phyloP scores from a whole-genome alignment of 495 filamentous ascomycete genomes.

The Hypoxylon rickii region DNA sequence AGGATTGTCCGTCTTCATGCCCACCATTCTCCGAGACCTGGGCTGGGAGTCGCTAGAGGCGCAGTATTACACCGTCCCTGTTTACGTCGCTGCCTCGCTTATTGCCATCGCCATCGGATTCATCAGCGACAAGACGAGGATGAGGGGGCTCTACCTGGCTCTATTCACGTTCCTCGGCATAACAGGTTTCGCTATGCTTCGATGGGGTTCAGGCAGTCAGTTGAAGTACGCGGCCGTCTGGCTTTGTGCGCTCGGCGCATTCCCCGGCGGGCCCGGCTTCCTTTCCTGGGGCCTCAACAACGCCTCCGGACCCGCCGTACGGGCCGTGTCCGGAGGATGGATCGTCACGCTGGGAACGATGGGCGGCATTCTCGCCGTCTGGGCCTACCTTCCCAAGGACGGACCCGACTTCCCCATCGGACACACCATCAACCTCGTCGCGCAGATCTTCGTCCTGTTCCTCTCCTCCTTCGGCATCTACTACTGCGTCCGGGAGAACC shows the following conservation, averaged over 20 bases:
- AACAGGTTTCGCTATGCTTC: conserved; percentile 47
- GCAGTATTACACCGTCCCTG: conserved; percentile 57
- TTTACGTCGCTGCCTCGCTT: conserved; percentile 57
- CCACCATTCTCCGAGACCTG: conserved; percentile 53
- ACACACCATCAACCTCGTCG: conserved; percentile 63
- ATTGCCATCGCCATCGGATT: conserved; percentile 63
- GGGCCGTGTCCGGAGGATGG: conserved; percentile 58
- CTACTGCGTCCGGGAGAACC: conserved; percentile 60
- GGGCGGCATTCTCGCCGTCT: conserved; percentile 60
- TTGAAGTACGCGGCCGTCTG: conserved; percentile 51
- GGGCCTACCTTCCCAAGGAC: conserved; percentile 59
- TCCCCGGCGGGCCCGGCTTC: conserved; percentile 58
- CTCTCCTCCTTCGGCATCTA: conserved; percentile 53
- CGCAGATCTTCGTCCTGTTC: conserved; percentile 47
- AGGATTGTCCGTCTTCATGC: conserved; percentile 56
- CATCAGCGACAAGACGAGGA: conserved; percentile 59
- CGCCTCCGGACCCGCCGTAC: conserved; percentile 58
- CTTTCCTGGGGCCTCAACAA: conserved; percentile 63
- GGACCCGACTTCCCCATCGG: conserved; percentile 56
- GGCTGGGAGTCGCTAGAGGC: conserved; percentile 51
- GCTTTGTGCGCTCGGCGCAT: conserved; percentile 56
- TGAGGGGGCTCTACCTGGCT: conserved; percentile 65
- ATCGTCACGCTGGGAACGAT: conserved; percentile 60
- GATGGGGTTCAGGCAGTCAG: conserved; percentile 31
- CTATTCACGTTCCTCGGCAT: conserved; percentile 51